These are phyloP conservation scores for Lepraria neglecta DNA, from an alignment of 495 filamentous ascomycete species.

Conservation along the genomic window DNA sequence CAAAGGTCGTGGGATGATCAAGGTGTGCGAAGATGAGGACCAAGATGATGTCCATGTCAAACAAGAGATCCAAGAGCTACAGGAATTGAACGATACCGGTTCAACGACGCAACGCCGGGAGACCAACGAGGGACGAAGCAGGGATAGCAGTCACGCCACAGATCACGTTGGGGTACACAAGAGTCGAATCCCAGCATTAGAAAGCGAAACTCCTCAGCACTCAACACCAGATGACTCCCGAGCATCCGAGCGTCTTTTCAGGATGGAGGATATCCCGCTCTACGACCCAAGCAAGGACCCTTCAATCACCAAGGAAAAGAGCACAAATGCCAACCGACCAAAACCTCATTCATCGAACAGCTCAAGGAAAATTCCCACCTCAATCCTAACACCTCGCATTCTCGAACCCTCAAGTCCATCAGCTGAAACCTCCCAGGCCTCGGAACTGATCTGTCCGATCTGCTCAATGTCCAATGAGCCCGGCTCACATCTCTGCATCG, in stretches of 20 bases:
- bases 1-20: conserved; percentile 56
- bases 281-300: conserved; percentile 1
- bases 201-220: background rate
- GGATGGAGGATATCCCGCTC: conserved; percentile 7
- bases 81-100: conserved; percentile 19
- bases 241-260: background rate
- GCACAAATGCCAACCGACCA: background rate
- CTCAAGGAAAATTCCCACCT: background rate
- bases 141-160: background rate
- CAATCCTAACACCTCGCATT: background rate
- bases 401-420: conserved; percentile 1
- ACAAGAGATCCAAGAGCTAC: conserved; percentile 57
- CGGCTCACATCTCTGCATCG: conserved; percentile 48
- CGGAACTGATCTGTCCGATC: conserved; percentile 42
- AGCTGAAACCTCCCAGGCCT: background rate
- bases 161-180: background rate
- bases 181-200: background rate
- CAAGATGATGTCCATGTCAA: conserved; percentile 51
- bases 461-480: conserved; percentile 57
- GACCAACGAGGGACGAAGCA: background rate
- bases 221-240: background rate
- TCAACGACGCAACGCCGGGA: background rate
- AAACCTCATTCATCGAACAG: background rate
- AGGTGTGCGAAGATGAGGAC: conserved; percentile 67
- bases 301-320: background rate